Base-by-base conservation (phyloP, 148 eudicot genomes). In the Suaeda aralocaspica region DNA sequence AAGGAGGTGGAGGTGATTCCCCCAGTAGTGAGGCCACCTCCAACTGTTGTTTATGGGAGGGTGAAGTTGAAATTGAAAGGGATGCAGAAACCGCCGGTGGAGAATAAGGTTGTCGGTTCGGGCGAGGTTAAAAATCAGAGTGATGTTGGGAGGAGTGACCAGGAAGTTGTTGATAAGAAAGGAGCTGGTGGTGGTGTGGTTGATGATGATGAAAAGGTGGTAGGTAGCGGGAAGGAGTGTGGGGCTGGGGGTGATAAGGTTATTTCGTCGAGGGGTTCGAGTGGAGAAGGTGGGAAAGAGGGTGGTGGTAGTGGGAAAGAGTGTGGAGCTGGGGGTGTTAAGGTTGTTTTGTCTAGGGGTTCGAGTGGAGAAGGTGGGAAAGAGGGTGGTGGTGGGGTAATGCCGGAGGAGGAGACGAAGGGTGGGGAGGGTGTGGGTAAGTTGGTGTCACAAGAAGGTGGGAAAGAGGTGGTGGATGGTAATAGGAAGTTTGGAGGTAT, bases 21-120 rank as follows among this genome's bases (percentile, higher is more conserved):
- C n/a, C n/a, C n/a, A n/a, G n/a, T 64, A 41, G 73, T 74, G 59
- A 84, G 82, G 75, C 82, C 89, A 29, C 72, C 80, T n/a, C 87
- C 85, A 0, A 86, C 79, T 69, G 82, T 80, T 74, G 98, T 91
- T 66, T 93, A 93, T 71, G 89, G 87, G 58, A 86, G 98, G 59
- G 92, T 93, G 22, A 93, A 85, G 82, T 83, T 93, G 50, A 90
- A 82, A 84, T 78, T 93, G 31, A 93, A 87, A 78, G 68, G 89
- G 13, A 62, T 87, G 18, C 70, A 61, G 12, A 77, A 77, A 48
- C 90, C 90, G 60, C 62, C 79, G 3, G 44, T 86, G 55, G 91
- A 82, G 58, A 34, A 86, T 56, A 83, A 73, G 80, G 59, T 24
- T 62, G 74, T 53, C 61, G 72, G 78, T 50, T 50, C 87, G 62